Evolutionary conservation across 257 asterid species (phyloP).

Genomic region (Petunia axillaris): DNA sequence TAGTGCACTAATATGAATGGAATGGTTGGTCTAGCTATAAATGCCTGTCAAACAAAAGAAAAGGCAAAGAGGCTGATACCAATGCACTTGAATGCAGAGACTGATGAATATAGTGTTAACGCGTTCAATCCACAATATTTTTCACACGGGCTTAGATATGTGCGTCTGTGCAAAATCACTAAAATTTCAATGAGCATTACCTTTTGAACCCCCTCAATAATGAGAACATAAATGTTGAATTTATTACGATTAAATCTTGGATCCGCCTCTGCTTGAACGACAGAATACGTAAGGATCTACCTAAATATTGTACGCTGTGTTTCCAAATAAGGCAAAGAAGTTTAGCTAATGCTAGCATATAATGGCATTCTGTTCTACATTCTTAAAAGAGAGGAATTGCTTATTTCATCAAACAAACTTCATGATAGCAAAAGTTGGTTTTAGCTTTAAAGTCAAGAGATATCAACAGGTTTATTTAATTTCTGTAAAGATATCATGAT

Average conservation of each 20-base stretch:
- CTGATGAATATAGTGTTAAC: too few relatives aligned
- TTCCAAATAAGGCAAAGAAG: neutral
- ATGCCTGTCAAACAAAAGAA: neutral
- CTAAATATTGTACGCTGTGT: neutral
- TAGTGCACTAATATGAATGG: neutral
- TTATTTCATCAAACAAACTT: slow-evolving; percentile 20
- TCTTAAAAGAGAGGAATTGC: neutral
- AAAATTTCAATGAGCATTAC: neutral
- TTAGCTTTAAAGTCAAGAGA: slow-evolving; percentile 30
- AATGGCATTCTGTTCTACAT: neutral
- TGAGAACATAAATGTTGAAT: neutral
- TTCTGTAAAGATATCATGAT: slow-evolving; percentile 19
- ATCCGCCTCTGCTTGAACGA: neutral
- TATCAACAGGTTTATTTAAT: slow-evolving; percentile 5
- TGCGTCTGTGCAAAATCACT: too few relatives aligned
- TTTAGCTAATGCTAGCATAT: neutral
- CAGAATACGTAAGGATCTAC: neutral
- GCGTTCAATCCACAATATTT: too few relatives aligned
- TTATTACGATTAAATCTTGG: neutral
- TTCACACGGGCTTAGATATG: too few relatives aligned
- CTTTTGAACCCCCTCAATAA: neutral
- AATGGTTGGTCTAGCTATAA: neutral
- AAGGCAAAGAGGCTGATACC: neutral
- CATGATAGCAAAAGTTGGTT: slow-evolving; percentile 10
- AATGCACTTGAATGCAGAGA: neutral